Evolutionary conservation across 2,329 filamentous ascomycete genomes (phyloP).

Genomic region (Phialocephala subalpina): DNA sequence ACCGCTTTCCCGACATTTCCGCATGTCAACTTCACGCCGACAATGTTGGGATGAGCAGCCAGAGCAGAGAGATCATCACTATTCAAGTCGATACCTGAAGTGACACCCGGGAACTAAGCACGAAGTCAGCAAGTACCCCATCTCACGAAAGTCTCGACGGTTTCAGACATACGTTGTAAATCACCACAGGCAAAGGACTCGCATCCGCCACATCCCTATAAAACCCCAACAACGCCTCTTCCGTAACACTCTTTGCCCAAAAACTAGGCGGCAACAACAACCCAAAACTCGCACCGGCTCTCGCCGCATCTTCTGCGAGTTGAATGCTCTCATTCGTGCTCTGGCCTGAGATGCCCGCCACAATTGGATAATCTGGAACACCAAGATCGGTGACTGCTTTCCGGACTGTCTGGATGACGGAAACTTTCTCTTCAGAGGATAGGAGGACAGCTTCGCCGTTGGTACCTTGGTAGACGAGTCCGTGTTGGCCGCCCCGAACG

Average conservation of each 20-base stretch:
- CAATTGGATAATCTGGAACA: neutral
- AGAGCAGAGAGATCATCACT: conserved; percentile 1
- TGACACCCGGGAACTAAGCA: neutral
- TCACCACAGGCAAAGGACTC: neutral
- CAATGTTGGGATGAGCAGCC: neutral
- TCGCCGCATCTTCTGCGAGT: neutral
- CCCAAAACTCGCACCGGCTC: neutral
- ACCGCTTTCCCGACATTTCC: neutral
- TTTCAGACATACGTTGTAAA: neutral
- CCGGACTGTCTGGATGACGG: neutral
- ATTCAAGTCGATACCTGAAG: neutral
- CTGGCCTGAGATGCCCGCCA: neutral
- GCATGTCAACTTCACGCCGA: neutral
- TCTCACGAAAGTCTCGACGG: no score
- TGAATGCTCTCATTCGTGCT: neutral
- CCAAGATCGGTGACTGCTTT: conserved; percentile 1
- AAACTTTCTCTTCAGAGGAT: neutral
- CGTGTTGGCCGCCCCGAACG: neutral
- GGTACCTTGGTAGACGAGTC: neutral
- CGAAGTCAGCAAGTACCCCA: no score
- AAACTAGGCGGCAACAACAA: conserved; percentile 2
- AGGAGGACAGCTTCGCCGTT: conserved; percentile 1
- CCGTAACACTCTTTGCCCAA: neutral
- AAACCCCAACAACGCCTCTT: neutral
- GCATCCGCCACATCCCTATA: conserved; percentile 1